Conservation (phyloP, 371 early-diverging fungal genomes). For the Mucor velutinosus region DNA sequence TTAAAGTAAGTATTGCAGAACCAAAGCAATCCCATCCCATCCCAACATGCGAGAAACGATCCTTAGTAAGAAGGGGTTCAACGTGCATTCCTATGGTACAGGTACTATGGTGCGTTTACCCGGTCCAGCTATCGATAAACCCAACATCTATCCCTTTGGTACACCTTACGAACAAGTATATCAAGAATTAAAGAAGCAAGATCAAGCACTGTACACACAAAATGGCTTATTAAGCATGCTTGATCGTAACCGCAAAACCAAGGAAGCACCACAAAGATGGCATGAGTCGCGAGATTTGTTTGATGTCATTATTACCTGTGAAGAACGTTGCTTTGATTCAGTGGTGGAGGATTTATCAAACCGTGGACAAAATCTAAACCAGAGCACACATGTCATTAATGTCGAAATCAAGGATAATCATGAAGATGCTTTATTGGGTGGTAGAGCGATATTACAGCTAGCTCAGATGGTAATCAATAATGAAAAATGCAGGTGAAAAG, state of each 20-base stretch:
- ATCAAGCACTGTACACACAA: constrained; percentile 75
- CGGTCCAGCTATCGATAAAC: constrained; percentile 84
- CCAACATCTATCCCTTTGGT: constrained; percentile 93
- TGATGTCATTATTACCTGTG: constrained; percentile 96
- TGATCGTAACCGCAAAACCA: constrained; percentile 90
- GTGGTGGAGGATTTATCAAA: constrained; percentile 84
- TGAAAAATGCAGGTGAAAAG: background rate
- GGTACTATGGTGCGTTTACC: constrained; percentile 92
- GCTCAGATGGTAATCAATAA: constrained; percentile 58
- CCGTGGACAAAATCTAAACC: constrained; percentile 66
- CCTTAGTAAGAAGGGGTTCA: constrained; percentile 71
- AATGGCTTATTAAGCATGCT: constrained; percentile 92
- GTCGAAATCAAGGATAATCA: constrained; percentile 96
- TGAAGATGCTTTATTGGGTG: constrained; percentile 87
- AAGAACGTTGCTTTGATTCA: constrained; percentile 94
- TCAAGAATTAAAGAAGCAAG: constrained; percentile 78
- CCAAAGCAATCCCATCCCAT: background rate
- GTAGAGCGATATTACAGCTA: constrained; percentile 79
- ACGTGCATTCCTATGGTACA: constrained; percentile 88
- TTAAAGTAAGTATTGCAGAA: constrained; percentile 55
- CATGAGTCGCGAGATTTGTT: constrained; percentile 78
- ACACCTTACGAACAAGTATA: constrained; percentile 91
- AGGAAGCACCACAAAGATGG: constrained; percentile 86
- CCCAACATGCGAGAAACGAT: constrained; percentile 2
- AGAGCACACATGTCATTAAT: constrained; percentile 93